Evolutionary conservation across 768 basidiomycete species (phyloP), one percentile per base, ranked within the genome.

Genomic region (Favolaschia claudopus): DNA sequence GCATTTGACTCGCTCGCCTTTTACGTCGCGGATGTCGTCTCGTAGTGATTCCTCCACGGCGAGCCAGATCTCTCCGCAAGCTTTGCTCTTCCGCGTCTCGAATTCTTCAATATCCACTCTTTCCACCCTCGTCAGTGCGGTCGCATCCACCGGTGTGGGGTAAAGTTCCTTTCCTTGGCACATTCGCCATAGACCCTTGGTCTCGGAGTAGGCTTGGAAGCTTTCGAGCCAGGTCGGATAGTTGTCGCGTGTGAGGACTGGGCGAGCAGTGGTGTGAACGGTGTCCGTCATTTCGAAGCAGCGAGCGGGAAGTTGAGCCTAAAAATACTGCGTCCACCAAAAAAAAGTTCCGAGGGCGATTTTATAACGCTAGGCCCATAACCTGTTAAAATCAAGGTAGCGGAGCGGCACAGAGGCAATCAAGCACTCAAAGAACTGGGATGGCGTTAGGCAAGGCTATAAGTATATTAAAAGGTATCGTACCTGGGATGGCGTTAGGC

Each of bases 361-460:
- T 48, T 42, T 29, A 47, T 39, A 15, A 28, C 44, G 43, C 43
- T 13, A 20, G 54, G 55, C 55, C 47, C 55, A 57, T 57, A 57
- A 57, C 55, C 46, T 57, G 55, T 57, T 27, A 55, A 36, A 55
- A 40, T 24, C 45, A 27, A 37, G 49, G 36, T 15, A 19, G 36
- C 22, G 24, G 49, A 37, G 20, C 15, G 20, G 32, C 46, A 19
- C 46, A 47, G 46, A 33, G 12, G 15, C n/a, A 10, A 47, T 33
- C 33, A 13, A 47, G 32, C 46, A 33, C 46, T 47, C 46, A 22
- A 47, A 13, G 32, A 19, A 47, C 43, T 45, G 43, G 43, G 43
- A 45, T 28, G 43, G 17, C 43, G 43, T 45, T 45, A 45, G 43
- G 43, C 28, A n/a, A 45, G 17, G 43, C n/a, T n/a, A 17, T 45